Conservation (phyloP, 768 basidiomycete genomes). For the Xerocomus spinulosus region DNA sequence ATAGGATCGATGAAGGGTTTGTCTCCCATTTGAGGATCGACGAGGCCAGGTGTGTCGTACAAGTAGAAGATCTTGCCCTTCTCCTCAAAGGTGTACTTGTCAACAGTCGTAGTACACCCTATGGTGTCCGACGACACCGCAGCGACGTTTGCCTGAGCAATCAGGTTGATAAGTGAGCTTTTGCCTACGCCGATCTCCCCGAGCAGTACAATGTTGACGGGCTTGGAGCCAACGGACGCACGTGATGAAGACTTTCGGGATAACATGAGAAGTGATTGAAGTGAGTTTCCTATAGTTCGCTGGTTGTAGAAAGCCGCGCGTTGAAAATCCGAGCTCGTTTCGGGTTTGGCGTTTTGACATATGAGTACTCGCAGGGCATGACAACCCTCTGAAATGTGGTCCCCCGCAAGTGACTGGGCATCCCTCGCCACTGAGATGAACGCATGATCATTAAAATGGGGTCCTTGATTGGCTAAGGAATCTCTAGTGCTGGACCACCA, state of each 20-base stretch:
- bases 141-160: constrained; percentile 26
- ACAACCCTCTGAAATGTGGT: constrained; percentile 7
- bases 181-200: constrained; percentile 35
- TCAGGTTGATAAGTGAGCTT: constrained; percentile 41
- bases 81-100: constrained; percentile 23
- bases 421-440: constrained; percentile 10
- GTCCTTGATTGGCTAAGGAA: constrained; percentile 6
- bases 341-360: constrained; percentile 6
- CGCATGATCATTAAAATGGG: constrained; percentile 13
- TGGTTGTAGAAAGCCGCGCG: constrained; percentile 7
- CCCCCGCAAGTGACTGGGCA: constrained; percentile 1
- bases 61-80: constrained; percentile 21
- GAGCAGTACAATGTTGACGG: constrained; percentile 34
- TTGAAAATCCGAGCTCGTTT: constrained; percentile 1
- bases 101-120: constrained; percentile 32
- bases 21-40: constrained; percentile 22
- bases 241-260: constrained; percentile 6
- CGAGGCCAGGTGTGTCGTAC: constrained; percentile 33
- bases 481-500: constrained; percentile 18
- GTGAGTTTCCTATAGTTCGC: constrained; percentile 6
- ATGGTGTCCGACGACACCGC: constrained; percentile 27
- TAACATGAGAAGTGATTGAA: constrained; percentile 11
- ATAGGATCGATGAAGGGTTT: constrained; percentile 21
- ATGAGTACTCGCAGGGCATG: constrained; percentile 13
- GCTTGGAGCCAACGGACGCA: not conserved